Base-by-base conservation (phyloP, 768 basidiomycete species). In the Mycena polygramma region DNA sequence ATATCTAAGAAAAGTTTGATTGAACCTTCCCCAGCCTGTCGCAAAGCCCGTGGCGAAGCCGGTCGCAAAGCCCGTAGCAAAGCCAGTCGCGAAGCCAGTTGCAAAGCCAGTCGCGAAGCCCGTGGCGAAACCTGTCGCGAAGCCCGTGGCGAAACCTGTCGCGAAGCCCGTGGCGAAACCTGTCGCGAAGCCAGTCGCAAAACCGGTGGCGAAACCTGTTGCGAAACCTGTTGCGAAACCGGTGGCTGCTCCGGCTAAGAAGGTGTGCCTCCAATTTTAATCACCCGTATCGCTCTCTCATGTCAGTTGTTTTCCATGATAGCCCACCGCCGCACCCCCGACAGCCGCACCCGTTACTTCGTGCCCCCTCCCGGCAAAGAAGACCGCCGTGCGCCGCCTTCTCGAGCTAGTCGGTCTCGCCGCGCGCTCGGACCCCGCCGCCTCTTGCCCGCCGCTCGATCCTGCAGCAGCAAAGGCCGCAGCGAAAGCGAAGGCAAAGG, bases 391-490 rank as follows among this genome's bases (percentile, higher is more conserved):
- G 30, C 62, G 68, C 54, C 70, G 61, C 39, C 67, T 71, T 61
- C 60, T 71, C 54, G 65, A 71, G 35, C 67, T 62, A 30, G 17
- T 71, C 55, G 65, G 70, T 48, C 7, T 71, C 7, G 13, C 22
- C 46, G 52, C 17, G 37, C 69, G 57, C 58, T 49, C 64, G 39
- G 17, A n/a, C 6, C 35, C 59, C 52, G 7, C 57, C 43, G 43
- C 43, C 20, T 19, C 51, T 7, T 60, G 64, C 67, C 57, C 67
- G 37, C 22, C 57, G 2, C 22, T 54, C 57, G 51, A 19, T 4
- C 26, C 71, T 13, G 39, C 61, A 15, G 30, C 67, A n/a, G 68
- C 45, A 6, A 62, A 69, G 46, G 54, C 54, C 17, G n/a, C 37
- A 6, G 55, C 55, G n/a, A 57, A 57, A n/a, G 55, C n/a, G 10